Percentiles rank a stretch among this genome's conserved stretches.
phyloP scores from a whole-genome alignment of 305 asterid genomes.

The Withania somnifera region DNA sequence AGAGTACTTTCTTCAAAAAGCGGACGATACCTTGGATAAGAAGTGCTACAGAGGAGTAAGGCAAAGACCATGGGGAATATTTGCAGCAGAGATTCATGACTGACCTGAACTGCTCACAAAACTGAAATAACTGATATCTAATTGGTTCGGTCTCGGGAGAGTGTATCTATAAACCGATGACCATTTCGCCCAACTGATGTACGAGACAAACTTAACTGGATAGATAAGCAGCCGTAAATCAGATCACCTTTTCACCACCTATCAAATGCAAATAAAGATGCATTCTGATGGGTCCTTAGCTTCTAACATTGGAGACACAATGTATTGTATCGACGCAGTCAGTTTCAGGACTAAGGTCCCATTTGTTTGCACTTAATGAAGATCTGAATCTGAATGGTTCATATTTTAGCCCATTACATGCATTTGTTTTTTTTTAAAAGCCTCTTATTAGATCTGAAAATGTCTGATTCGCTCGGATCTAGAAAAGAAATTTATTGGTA shows the following conservation, averaged over 20 bases:
- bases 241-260: neutral
- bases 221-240: neutral
- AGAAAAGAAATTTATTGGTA: no score
- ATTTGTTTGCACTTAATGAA: no score
- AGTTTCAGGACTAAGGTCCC: neutral
- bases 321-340: neutral
- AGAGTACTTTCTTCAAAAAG: neutral
- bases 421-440: no score
- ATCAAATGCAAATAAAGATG: neutral
- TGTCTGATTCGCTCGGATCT: no score
- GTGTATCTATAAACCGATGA: neutral
- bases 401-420: no score
- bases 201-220: neutral
- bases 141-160: neutral
- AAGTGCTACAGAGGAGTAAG: slow-evolving; percentile 48
- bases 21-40: neutral
- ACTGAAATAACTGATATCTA: neutral
- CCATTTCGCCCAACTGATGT: neutral
- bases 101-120: slow-evolving; percentile 1
- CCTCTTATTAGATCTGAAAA: no score
- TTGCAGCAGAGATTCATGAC: slow-evolving; percentile 69
- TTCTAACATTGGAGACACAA: neutral
- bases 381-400: no score
- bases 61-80: slow-evolving; percentile 59
- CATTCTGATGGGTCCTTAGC: neutral